phyloP scores from a whole-genome alignment of 306 rosid species.

The Corylus avellana region DNA sequence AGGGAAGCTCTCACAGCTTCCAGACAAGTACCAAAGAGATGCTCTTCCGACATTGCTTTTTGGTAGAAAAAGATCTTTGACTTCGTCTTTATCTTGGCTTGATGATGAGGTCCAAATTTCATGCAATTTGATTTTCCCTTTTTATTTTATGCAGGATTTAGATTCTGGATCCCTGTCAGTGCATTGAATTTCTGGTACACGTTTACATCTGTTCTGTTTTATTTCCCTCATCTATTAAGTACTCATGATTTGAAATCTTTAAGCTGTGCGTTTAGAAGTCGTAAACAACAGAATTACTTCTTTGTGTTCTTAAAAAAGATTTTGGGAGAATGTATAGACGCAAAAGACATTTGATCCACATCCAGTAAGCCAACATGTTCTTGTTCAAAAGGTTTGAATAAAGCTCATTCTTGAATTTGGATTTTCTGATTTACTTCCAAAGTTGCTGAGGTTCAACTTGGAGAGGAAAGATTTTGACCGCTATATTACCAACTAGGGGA shows the following conservation, averaged over 20 bases:
- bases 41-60: constrained; percentile 74
- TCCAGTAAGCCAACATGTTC: background rate
- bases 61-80: constrained; percentile 45
- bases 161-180: constrained; percentile 97
- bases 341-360: background rate
- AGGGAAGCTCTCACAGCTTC: constrained; percentile 76
- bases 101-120: constrained; percentile 22
- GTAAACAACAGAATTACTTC: background rate
- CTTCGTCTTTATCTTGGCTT: constrained; percentile 13
- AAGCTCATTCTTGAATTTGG: too few relatives aligned
- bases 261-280: background rate
- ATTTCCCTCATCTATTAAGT: constrained; percentile 1
- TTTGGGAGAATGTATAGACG: background rate
- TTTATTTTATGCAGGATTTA: constrained; percentile 69
- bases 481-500: background rate
- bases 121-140: constrained; percentile 8
- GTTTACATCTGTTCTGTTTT: constrained; percentile 8
- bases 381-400: background rate
- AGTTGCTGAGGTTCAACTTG: background rate
- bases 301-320: background rate
- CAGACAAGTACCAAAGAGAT: constrained; percentile 74
- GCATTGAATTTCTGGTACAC: constrained; percentile 72
- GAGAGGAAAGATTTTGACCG: background rate
- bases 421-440: background rate
- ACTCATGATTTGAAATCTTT: background rate